phyloP scores from a whole-genome alignment of 345 rosid species.

The Arabis alpina region DNA sequence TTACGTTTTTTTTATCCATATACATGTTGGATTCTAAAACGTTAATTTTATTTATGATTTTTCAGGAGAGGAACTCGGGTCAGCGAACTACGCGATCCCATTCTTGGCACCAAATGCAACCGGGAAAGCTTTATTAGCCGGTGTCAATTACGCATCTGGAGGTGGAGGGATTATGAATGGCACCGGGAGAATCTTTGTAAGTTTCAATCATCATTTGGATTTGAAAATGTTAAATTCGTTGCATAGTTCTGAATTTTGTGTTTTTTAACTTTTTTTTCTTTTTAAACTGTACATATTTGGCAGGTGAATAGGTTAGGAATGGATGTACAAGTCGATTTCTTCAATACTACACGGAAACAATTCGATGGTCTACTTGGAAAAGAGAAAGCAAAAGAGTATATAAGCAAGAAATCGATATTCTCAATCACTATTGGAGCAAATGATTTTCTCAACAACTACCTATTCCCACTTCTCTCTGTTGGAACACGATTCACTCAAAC shows the following conservation, averaged over 20 bases:
- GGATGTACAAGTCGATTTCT: constrained; percentile 90
- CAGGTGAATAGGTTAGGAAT: constrained; percentile 89
- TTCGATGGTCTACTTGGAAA: constrained; percentile 68
- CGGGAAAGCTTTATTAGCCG: constrained; percentile 54
- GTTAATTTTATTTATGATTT: neutral
- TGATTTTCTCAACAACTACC: constrained; percentile 76
- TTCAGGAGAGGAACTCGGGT: constrained; percentile 53
- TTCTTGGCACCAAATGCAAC: constrained; percentile 71
- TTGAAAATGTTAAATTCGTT: neutral
- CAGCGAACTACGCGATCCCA: constrained; percentile 57
- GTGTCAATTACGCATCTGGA: constrained; percentile 87
- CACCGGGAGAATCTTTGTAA: constrained; percentile 74
- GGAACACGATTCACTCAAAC: constrained; percentile 50
- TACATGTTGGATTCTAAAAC: constrained; percentile 1
- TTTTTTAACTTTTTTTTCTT: neutral
- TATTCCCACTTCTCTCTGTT: constrained; percentile 58
- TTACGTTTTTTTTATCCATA: constrained; percentile 8
- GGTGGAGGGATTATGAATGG: constrained; percentile 77
- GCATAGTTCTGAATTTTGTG: neutral
- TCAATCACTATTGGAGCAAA: constrained; percentile 75
- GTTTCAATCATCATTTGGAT: neutral
- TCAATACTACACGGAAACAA: constrained; percentile 77
- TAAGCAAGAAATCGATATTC: constrained; percentile 66
- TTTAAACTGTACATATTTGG: constrained; percentile 14
- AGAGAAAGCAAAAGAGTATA: constrained; percentile 69